Evolutionary conservation across 164 flowering plant species (phyloP).

Genomic region (Aristolochia contorta): DNA sequence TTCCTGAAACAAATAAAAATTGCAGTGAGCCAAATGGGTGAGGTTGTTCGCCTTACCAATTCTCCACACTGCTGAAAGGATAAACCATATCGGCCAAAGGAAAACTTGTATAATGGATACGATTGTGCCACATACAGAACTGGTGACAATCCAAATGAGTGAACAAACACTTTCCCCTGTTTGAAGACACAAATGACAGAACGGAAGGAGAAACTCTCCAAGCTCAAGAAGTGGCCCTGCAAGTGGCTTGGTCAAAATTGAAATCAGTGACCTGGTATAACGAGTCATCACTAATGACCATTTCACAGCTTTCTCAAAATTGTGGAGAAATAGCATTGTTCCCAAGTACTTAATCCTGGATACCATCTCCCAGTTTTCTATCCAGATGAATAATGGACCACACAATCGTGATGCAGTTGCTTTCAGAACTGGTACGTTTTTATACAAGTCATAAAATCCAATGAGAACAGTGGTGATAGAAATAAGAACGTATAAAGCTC

Average conservation of each 20-base stretch:
- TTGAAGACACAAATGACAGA: too few species aligned
- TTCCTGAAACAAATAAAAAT: too few species aligned
- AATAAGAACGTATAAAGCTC: conserved; percentile 19
- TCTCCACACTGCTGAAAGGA: too few species aligned
- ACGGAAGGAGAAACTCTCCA: conserved; percentile 13
- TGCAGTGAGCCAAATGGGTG: too few species aligned
- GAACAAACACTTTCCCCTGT: too few species aligned
- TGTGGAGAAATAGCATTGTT: conserved; percentile 26
- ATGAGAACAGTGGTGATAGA: conserved; percentile 24
- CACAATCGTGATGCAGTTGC: conserved; percentile 20
- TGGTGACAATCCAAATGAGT: too few species aligned
- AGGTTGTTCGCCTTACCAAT: too few species aligned
- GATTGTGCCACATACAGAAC: too few species aligned
- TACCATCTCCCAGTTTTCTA: conserved; percentile 28
- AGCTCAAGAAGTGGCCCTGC: conserved; percentile 16
- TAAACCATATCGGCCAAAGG: too few species aligned
- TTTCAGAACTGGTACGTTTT: conserved; percentile 25
- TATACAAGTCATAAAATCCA: conserved; percentile 28
- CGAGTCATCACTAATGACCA: conserved; percentile 13
- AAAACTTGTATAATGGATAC: too few species aligned
- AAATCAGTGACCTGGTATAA: conserved; percentile 8
- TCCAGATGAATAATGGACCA: conserved; percentile 26
- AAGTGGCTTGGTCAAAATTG: conserved; percentile 15
- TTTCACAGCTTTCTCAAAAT: conserved; percentile 20
- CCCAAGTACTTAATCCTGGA: conserved; percentile 23